Evolutionary conservation across 148 eudicot genomes (phyloP).

Genomic region (Drosera capensis): DNA sequence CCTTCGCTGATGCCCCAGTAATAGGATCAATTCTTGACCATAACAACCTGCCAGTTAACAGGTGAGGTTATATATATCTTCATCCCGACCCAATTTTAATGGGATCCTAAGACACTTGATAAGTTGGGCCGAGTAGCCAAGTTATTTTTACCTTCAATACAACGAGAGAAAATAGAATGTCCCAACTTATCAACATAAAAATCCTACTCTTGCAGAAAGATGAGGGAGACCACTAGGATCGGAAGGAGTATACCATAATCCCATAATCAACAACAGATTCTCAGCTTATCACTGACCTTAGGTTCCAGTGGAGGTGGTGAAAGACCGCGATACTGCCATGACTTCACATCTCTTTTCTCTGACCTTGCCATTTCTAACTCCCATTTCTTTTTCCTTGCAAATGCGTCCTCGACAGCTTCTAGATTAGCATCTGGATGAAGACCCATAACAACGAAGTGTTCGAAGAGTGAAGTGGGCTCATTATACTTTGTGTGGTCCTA

Average conservation of each 20-base stretch:
- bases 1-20: too few relatives aligned
- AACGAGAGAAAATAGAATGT: too few relatives aligned
- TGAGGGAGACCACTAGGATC: background rate
- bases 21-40: too few relatives aligned
- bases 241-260: too few relatives aligned
- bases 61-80: too few relatives aligned
- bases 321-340: conserved; percentile 24
- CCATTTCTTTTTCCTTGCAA: conserved; percentile 63
- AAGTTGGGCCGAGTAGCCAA: too few relatives aligned
- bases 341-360: conserved; percentile 20
- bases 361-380: conserved; percentile 33
- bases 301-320: conserved; percentile 61
- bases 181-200: background rate
- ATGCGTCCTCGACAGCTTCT: conserved; percentile 65
- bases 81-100: too few relatives aligned
- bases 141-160: too few relatives aligned
- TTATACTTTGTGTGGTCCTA: conserved; percentile 55
- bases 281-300: conserved; percentile 43
- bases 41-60: too few relatives aligned
- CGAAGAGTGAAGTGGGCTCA: conserved; percentile 76
- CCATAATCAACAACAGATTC: too few relatives aligned
- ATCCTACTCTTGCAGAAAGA: too few relatives aligned
- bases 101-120: too few relatives aligned
- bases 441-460: conserved; percentile 81
- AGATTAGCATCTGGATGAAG: conserved; percentile 80